Base-by-base conservation (phyloP, 2,329 filamentous ascomycete species). In the Cladosporium sp. region DNA sequence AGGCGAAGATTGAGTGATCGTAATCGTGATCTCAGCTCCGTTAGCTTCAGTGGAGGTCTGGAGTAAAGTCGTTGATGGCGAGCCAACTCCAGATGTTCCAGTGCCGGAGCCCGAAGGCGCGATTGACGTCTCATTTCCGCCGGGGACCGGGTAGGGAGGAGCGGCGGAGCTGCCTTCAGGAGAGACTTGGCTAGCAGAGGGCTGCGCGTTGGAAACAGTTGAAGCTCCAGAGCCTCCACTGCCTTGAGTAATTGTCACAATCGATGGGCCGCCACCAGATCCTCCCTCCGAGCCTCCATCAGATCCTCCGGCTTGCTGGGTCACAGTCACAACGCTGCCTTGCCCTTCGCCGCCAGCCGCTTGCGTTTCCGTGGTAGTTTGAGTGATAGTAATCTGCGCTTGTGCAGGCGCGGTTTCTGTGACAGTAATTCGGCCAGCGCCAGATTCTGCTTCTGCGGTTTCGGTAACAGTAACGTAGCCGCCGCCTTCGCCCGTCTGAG, bases 41-140 rank as follows among this genome's bases (percentile, higher is more conserved):
- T 20, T 17, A 19, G 15, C 13, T 17, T 39, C 17, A 8, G 15
- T 18, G 11, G 37, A 39, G 7, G 37, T 39, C 12, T 7, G n/a
- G 7, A n/a, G 32, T n/a, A 36, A 11, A 9, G 37, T 18, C 13
- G 18, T 11, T 13, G 37, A 39, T 22, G 17, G 15, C 18, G 15
- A 18, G 11, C 37, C 19, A 13, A n/a, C 17, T 39, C 37, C 32
- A 7, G 32, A 15, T 6, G 24, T 36, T 30, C 32, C 44, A 13
- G 44, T 47, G n/a, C 44, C 44, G 8, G 36, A 30, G n/a, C 44
- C 44, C 3, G 44, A 47, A 15, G 44, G n/a, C 19, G 44, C 44
- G n/a, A 47, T 47, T 9, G 15, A 18, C 12, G 44, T 47, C 6
- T 12, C 36, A 19, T 47, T 47, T n/a, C 43, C 43, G 19, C 36